These are phyloP conservation scores for Linnemannia elongata DNA, from an alignment of 192 early-diverging fungal genomes.

Conservation along the genomic window DNA sequence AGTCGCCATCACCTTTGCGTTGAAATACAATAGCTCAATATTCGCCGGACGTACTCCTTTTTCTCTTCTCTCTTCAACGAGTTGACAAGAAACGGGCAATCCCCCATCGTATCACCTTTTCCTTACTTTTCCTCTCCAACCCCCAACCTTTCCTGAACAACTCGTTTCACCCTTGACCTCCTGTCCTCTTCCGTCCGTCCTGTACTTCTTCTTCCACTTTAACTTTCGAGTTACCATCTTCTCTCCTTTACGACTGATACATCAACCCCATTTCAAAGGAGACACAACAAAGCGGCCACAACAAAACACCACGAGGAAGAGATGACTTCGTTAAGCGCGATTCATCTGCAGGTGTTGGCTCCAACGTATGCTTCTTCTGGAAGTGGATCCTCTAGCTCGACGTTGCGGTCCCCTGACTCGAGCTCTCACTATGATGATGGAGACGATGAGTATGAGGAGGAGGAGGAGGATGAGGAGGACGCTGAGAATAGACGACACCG, in stretches of 20 bases:
- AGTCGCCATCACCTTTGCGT: background rate
- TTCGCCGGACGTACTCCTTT: background rate
- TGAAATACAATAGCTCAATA: no score
- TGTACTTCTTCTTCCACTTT: background rate
- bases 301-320: background rate
- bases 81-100: background rate
- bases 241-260: no score
- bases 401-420: background rate
- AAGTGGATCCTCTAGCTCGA: conserved; percentile 12
- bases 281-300: background rate
- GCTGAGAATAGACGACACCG: background rate
- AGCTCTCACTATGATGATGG: background rate
- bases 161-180: background rate
- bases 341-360: conserved; percentile 15
- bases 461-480: background rate
- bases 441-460: background rate
- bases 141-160: background rate
- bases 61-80: background rate
- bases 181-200: background rate
- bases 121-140: background rate
- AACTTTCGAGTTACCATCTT: background rate
- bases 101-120: background rate
- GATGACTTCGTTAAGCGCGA: conserved; percentile 28
- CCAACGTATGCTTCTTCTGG: conserved; percentile 2
- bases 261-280: background rate